Conservation (phyloP, 805 yeast genomes). For the Zygosaccharomyces kombuchaensis region DNA sequence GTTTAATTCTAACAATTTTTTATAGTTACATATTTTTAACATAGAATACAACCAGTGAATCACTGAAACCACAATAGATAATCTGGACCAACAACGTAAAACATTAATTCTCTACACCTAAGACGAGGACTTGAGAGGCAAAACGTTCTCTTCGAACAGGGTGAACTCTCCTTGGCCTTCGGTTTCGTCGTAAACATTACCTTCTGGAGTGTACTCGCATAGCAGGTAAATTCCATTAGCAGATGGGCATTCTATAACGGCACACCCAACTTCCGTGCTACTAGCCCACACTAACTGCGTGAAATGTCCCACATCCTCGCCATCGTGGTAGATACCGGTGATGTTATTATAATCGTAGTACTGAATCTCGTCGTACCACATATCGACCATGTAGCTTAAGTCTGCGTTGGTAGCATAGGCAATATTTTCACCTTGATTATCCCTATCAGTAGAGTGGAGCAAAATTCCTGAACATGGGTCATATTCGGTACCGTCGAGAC, state of each 20-base stretch:
- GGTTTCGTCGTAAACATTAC: conserved; percentile 40
- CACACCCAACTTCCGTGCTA: conserved; percentile 64
- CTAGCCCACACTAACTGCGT: conserved; percentile 72
- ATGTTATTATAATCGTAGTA: conserved; percentile 51
- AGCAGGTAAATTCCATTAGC: conserved; percentile 51
- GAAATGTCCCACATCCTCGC: conserved; percentile 58
- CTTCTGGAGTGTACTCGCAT: conserved; percentile 60
- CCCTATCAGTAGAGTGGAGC: conserved; percentile 48
- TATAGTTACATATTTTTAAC: conserved; percentile 5
- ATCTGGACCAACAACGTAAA: conserved; percentile 2
- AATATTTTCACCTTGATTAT: conserved; percentile 66
- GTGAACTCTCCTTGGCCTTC: conserved; percentile 38
- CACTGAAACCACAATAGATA: conserved; percentile 1
- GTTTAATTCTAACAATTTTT: background rate
- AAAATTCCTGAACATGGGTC: conserved; percentile 59
- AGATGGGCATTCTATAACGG: conserved; percentile 29
- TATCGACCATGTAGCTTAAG: conserved; percentile 51
- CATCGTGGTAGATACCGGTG: conserved; percentile 41
- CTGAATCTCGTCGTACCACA: conserved; percentile 68
- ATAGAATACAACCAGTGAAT: conserved; percentile 4
- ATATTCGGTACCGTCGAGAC: conserved; percentile 37
- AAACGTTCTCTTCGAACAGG: conserved; percentile 44
- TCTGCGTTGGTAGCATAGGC: conserved; percentile 53
- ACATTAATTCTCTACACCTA: background rate
- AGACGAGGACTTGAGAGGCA: conserved; percentile 30